These are phyloP conservation scores for Hymenoscyphus occultus DNA, from an alignment of 2,329 filamentous ascomycete species.

Conservation along the genomic window DNA sequence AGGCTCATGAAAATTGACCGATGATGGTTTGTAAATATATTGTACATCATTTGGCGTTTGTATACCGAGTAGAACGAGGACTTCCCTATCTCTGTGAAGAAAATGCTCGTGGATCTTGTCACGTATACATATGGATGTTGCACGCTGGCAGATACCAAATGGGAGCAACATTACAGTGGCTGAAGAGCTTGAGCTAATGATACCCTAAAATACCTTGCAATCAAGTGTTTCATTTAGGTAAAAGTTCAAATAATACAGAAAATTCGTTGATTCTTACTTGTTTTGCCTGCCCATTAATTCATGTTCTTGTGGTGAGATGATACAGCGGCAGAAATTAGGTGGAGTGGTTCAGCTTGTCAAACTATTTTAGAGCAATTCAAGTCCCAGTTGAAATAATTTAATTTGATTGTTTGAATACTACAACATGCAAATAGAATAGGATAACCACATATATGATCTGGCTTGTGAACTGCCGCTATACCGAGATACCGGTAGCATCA, in stretches of 20 bases:
- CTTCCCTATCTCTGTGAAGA: neutral
- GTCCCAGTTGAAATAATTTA: no score
- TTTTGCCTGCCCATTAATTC: neutral
- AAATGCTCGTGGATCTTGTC: conserved; percentile 10
- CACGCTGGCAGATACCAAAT: conserved; percentile 4
- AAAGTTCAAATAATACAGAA: neutral
- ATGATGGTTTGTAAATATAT: conserved; percentile 15
- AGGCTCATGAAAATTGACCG: conserved; percentile 10
- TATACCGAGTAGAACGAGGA: neutral
- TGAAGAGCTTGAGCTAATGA: neutral
- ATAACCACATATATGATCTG: no score
- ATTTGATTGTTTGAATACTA: no score
- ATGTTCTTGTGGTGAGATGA: neutral
- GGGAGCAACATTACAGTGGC: conserved; percentile 7
- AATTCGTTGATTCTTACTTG: neutral
- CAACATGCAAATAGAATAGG: no score
- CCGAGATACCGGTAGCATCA: no score
- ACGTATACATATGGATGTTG: conserved; percentile 1
- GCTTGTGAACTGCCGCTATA: neutral
- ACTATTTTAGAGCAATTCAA: no score
- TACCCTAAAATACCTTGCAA: neutral
- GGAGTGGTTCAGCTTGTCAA: no score
- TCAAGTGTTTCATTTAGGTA: neutral
- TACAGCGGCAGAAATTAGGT: neutral
- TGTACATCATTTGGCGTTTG: conserved; percentile 15